Percentiles rank a stretch among this genome's conserved stretches.
Evolutionary conservation across 768 basidiomycete species (phyloP).

Genomic region (Psilocybe cubensis): DNA sequence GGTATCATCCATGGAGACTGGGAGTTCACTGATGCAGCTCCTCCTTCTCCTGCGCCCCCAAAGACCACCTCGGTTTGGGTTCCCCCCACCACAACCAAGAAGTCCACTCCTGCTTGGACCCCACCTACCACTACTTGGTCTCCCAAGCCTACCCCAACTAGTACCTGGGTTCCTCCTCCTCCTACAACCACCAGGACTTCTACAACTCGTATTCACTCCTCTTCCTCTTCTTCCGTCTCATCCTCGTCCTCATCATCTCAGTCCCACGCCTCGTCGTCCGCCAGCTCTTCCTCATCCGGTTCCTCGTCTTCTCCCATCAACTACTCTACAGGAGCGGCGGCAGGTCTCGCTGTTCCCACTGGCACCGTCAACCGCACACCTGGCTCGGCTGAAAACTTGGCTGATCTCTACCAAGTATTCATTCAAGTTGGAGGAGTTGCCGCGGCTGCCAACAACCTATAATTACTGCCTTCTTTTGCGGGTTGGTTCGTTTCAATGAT

Average conservation of each 20-base stretch:
- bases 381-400: slow-evolving; percentile 22
- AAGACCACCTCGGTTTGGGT: slow-evolving; percentile 10
- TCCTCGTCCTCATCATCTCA: slow-evolving; percentile 24
- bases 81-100: slow-evolving; percentile 18
- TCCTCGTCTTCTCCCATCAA: slow-evolving; percentile 24
- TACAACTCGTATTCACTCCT: slow-evolving; percentile 14
- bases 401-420: slow-evolving; percentile 35
- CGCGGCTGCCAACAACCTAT: slow-evolving; percentile 29
- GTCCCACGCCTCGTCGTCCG: background rate
- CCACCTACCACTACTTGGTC: slow-evolving; percentile 32
- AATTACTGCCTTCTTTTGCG: slow-evolving; percentile 11
- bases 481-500: slow-evolving; percentile 5
- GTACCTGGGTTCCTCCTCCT: slow-evolving; percentile 9
- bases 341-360: slow-evolving; percentile 34
- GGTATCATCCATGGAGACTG: slow-evolving; percentile 70
- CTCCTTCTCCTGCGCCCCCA: slow-evolving; percentile 17
- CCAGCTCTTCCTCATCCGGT: slow-evolving; percentile 16
- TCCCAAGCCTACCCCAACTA: slow-evolving; percentile 6
- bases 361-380: slow-evolving; percentile 24
- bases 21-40: slow-evolving; percentile 46
- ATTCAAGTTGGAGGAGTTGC: slow-evolving; percentile 38
- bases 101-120: slow-evolving; percentile 19
- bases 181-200: slow-evolving; percentile 12
- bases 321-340: slow-evolving; percentile 28
- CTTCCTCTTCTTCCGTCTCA: slow-evolving; percentile 1